Evolutionary conservation across 1,284 basidiomycete genomes (phyloP), one percentile per base, ranked within the genome.

Genomic region (Trichosporon coremiiforme): DNA sequence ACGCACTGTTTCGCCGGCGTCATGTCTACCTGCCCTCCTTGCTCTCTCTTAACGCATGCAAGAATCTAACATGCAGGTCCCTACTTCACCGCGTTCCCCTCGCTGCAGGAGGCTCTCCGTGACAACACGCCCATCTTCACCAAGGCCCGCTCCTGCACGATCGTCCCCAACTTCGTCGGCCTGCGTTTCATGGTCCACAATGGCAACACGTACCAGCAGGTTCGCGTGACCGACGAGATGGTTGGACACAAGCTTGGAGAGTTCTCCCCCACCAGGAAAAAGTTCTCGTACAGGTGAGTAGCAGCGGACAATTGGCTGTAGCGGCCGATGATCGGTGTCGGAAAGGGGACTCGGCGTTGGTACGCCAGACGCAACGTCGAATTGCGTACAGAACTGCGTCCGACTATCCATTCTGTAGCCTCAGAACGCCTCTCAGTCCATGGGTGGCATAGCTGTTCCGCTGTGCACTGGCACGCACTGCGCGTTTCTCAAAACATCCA

Each of bases 221-320:
- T 99, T 41, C 85, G 87, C 41, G 87, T 99, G 70, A 94, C 93
- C 13, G 94, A 96, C 82, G 95, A 98, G 81, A 98, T 98, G 95
- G 94, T 99, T 2, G 96, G 96, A 0, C 95, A 98, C 83, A 98
- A 99, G 84, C 84, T 99, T 68, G 96, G 96, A 66, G 95, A 98
- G 85, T 98, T 98, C 84, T 87, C 94, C n/a, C 88, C 90, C 71
- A 98, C 95, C 55, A 89, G 92, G 83, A 87, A 87, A 78, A 84
- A 82, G 67, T 88, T 87, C 79, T 77, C 73, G 65, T 85, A 84
- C 77, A 75, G 80, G 83, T 84, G 67, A 64, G 83, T 78, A 5
- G 4, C 36, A 38, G 10, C 4, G 6, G 4, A 38, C 2, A 10
- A 2, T 38, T 2, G 36, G 36, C 36, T 38, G 36, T 12, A 38